phyloP scores from a whole-genome alignment of 2,329 filamentous ascomycete species.

The Verticillium nubilum region DNA sequence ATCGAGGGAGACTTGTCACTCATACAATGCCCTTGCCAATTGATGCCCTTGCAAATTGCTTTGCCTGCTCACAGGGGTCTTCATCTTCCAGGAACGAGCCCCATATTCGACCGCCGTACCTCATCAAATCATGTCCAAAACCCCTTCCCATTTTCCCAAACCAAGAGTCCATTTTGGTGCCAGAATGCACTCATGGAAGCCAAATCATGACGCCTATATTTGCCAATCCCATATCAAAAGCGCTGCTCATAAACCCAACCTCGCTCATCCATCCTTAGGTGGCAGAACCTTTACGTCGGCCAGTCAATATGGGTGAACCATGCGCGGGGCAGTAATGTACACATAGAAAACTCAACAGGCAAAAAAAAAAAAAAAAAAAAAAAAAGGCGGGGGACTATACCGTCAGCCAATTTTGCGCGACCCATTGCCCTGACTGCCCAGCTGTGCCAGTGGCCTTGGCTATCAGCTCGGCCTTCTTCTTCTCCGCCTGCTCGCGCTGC shows the following conservation, averaged over 20 bases:
- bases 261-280: background rate
- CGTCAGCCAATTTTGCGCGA: constrained; percentile 30
- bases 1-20: background rate
- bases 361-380: no score
- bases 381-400: constrained; percentile 10
- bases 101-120: background rate
- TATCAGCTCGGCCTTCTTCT: constrained; percentile 35
- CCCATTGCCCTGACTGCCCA: constrained; percentile 28
- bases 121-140: background rate
- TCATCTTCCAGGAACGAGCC: background rate
- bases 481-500: constrained; percentile 38
- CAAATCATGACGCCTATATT: background rate
- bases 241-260: background rate
- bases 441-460: constrained; percentile 31
- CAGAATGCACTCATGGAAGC: background rate
- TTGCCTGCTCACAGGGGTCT: background rate
- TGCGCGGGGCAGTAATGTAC: background rate
- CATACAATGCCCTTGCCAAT: background rate
- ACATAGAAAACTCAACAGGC: background rate
- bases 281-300: background rate
- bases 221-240: background rate
- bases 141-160: no score
- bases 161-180: background rate
- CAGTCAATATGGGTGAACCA: background rate
- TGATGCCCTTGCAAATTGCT: background rate